Percentiles rank a stretch among this genome's conserved stretches.
Evolutionary conservation across 2,329 filamentous ascomycete species (phyloP).

Genomic region (Coniochaeta sp.): DNA sequence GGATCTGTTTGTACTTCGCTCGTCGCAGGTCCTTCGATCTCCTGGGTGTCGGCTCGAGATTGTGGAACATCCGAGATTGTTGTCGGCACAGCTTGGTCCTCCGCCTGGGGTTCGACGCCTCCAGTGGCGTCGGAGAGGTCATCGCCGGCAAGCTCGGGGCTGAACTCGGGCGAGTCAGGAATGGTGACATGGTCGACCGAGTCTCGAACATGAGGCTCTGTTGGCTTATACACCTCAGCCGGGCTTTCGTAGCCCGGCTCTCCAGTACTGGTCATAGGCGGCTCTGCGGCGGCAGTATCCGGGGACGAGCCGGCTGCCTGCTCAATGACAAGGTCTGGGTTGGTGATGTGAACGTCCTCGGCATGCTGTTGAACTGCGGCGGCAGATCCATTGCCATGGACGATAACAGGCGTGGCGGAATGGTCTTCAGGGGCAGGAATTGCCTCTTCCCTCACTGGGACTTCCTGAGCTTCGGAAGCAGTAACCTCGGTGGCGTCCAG

Average conservation of each 20-base stretch:
- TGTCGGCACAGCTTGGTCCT: neutral
- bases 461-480: neutral
- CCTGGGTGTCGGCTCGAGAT: neutral
- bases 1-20: constrained; percentile 3
- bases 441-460: neutral
- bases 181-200: constrained; percentile 11
- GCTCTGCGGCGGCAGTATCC: neutral
- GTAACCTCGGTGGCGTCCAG: neutral
- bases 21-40: neutral
- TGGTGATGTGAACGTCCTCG: neutral
- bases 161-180: constrained; percentile 8
- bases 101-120: neutral
- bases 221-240: constrained; percentile 51
- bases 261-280: neutral
- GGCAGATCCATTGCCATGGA: neutral
- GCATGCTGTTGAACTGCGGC: neutral
- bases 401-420: neutral
- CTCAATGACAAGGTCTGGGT: neutral
- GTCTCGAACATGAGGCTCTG: constrained; percentile 25
- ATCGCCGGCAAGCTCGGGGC: constrained; percentile 7
- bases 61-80: constrained; percentile 1
- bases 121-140: neutral
- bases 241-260: constrained; percentile 6
- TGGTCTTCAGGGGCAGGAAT: neutral
- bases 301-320: neutral